Evolutionary conservation across 306 rosid species (phyloP), one percentile per base, ranked within the genome.

Genomic region (Prunus armeniaca): DNA sequence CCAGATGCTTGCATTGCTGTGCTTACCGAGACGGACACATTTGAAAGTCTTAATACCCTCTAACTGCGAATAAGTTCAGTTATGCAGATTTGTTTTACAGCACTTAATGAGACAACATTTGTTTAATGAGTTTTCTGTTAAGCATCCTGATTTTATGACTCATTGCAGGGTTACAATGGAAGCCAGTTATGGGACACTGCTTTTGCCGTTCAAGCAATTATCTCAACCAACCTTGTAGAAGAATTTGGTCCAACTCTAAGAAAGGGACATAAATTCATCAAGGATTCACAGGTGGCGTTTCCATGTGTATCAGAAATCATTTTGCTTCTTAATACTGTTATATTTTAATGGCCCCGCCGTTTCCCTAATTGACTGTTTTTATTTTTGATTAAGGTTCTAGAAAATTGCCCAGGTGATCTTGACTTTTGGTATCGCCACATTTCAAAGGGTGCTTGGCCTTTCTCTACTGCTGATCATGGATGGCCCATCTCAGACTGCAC

Each of bases 401-500:
- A 90, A 79, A 89, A 92, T 81, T 88, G 91, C 80, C 85, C 90
- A 0, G 97, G 93, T 20, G 82, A 92, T 78, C 96, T 92, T 58
- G 80, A 72, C 76, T 75, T 57, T 65, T 92, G 96, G 96, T 92
- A 92, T 78, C 97, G 97, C 69, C 97, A 92, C 81, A 92, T 92
- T 79, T 92, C 97, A 61, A 92, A 95, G 75, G 97, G 98, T 4
- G 91, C 97, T 72, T 94, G 98, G 98, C 92, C 98, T 54, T 94
- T 91, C 80, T 91, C 97, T 18, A 88, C 93, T 11, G 86, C 75
- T 65, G 97, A 93, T 84, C 98, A 93, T 67, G 98, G 98, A 83
- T 93, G 98, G 98, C 98, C 97, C 38, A 88, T 93, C 80, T 93
- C 98, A 65, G 98, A 93, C 83, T 90, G 96, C 87, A 91, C 98